Evolutionary conservation across 2,329 filamentous ascomycete genomes (phyloP).

Genomic region (Diaporthe capsici): DNA sequence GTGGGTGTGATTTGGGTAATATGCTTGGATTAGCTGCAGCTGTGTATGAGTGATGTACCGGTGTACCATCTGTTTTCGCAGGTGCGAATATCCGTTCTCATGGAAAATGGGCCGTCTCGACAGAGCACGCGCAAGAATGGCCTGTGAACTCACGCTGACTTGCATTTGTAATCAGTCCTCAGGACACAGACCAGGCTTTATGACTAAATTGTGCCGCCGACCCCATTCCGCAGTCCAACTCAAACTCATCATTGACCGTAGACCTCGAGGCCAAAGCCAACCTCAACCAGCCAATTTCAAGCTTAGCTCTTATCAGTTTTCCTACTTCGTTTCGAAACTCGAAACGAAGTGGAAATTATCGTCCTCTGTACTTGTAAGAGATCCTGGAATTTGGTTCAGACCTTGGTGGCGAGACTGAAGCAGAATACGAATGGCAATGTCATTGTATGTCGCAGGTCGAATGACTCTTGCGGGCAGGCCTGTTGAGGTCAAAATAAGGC

Average conservation of each 20-base stretch:
- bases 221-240: neutral
- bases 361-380: neutral
- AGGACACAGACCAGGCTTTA: neutral
- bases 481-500: neutral
- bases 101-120: neutral
- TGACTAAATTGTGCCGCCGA: neutral
- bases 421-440: neutral
- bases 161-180: neutral
- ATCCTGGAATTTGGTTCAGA: neutral
- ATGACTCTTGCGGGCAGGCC: neutral
- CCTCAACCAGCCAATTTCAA: neutral
- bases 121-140: neutral
- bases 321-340: neutral
- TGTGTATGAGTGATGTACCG: no score
- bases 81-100: no score
- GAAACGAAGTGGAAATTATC: neutral
- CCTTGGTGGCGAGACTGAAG: neutral
- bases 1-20: no score
- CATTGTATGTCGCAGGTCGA: neutral
- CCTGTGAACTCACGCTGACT: neutral
- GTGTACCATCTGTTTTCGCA: no score
- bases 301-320: neutral
- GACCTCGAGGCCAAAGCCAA: neutral
- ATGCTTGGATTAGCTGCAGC: no score
- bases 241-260: neutral